Evolutionary conservation across 2,329 filamentous ascomycete species (phyloP).

Genomic region (Pyrenophora teres): DNA sequence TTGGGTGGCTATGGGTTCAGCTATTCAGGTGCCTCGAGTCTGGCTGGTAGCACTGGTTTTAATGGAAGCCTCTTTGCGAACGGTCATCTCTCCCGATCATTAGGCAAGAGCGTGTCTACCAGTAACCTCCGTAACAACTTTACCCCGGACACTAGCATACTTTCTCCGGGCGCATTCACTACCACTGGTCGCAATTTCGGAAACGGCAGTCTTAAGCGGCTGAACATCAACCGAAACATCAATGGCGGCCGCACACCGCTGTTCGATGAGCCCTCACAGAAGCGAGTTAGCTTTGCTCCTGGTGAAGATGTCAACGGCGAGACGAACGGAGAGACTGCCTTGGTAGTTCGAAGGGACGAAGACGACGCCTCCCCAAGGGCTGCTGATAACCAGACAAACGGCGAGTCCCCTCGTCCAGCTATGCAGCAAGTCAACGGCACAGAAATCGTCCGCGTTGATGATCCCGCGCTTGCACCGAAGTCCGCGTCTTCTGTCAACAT

Average conservation of each 20-base stretch:
- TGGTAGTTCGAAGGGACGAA: conserved; percentile 57
- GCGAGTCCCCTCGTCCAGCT: conserved; percentile 58
- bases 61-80: conserved; percentile 43
- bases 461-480: conserved; percentile 55
- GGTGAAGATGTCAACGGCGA: conserved; percentile 51
- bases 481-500: conserved; percentile 38
- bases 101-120: conserved; percentile 86
- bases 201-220: conserved; percentile 73
- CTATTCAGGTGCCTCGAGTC: conserved; percentile 76
- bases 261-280: conserved; percentile 62
- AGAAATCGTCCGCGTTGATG: conserved; percentile 79
- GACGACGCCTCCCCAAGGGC: conserved; percentile 60
- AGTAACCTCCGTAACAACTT: conserved; percentile 84
- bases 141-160: conserved; percentile 81
- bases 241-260: conserved; percentile 63
- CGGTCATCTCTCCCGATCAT: conserved; percentile 69
- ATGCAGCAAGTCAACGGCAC: conserved; percentile 75
- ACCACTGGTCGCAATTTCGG: conserved; percentile 55
- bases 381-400: conserved; percentile 46
- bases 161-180: conserved; percentile 84
- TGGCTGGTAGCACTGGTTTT: conserved; percentile 76
- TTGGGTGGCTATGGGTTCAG: conserved; percentile 84
- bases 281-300: conserved; percentile 88
- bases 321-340: conserved; percentile 53
- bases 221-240: conserved; percentile 88